Conservation (phyloP, 23 red algal species). For the Cyanidiococcus yangmingshanensis region DNA sequence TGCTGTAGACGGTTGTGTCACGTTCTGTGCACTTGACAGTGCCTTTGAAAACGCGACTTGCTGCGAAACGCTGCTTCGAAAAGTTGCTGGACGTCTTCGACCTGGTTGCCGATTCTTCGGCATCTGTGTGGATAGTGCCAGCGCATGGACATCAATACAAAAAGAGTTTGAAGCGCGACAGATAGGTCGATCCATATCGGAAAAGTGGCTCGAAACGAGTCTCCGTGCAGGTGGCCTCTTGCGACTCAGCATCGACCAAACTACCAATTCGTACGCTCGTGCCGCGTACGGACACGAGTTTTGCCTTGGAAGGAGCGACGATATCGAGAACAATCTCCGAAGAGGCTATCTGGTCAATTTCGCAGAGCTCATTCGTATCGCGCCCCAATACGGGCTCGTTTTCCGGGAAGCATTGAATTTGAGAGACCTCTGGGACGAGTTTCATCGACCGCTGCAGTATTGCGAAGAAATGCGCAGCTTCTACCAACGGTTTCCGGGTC, state of each 20-base stretch:
- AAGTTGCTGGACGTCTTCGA: neutral
- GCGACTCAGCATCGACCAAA: neutral
- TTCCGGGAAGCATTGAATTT: conserved; percentile 1
- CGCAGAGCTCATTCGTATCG: neutral
- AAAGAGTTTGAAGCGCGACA: conserved; percentile 9
- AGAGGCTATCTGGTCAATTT: conserved; percentile 5
- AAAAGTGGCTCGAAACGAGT: neutral
- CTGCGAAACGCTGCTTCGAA: neutral
- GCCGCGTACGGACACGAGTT: conserved; percentile 13
- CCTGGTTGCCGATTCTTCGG: neutral
- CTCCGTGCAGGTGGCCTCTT: neutral
- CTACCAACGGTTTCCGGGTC: neutral
- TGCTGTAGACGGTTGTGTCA: neutral
- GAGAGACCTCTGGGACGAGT: conserved; percentile 7
- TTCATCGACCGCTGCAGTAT: conserved; percentile 4
- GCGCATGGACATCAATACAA: neutral
- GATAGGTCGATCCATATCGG: neutral
- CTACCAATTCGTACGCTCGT: neutral
- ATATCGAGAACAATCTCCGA: neutral
- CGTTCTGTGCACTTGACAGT: neutral
- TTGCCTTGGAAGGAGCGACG: neutral
- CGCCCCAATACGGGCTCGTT: neutral
- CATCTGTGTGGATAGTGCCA: neutral
- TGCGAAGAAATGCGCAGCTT: conserved; percentile 8
- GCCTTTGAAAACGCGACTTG: neutral